Conservation (phyloP, 495 filamentous ascomycete genomes). For the Penicillium macrosclerotiorum region DNA sequence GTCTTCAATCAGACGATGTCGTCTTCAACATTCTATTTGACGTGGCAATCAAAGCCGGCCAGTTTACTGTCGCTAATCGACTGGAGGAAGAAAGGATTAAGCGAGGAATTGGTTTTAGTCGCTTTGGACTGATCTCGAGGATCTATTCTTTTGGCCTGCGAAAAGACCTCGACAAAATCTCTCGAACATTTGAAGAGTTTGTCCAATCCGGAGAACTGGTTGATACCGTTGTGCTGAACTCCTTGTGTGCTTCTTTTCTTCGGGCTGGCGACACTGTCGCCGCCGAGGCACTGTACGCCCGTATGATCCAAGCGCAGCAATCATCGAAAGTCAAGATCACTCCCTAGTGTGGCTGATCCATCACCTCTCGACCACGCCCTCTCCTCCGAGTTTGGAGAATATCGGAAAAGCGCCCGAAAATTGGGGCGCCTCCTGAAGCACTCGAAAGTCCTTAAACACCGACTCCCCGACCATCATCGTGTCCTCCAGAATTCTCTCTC, state of each 20-base stretch:
- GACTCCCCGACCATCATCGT: conserved; percentile 29
- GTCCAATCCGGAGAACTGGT: conserved; percentile 81
- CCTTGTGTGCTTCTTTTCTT: conserved; percentile 75
- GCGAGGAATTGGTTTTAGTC: conserved; percentile 62
- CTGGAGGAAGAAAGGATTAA: conserved; percentile 75
- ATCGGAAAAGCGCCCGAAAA: conserved; percentile 28
- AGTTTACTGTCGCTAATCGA: conserved; percentile 78
- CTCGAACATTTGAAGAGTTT: conserved; percentile 70
- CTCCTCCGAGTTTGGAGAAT: conserved; percentile 27
- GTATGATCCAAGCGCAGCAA: conserved; percentile 62
- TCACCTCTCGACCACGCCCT: conserved; percentile 8
- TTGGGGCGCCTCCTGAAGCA: conserved; percentile 39
- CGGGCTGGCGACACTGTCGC: conserved; percentile 65
- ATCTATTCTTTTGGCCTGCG: conserved; percentile 81
- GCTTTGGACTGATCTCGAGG: conserved; percentile 72
- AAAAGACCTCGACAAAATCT: conserved; percentile 64
- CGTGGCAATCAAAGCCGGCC: conserved; percentile 77
- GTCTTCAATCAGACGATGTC: conserved; percentile 60
- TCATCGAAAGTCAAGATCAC: conserved; percentile 8
- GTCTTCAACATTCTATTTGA: conserved; percentile 94
- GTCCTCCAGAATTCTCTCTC: conserved; percentile 38
- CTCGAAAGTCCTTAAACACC: conserved; percentile 28
- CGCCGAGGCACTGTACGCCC: conserved; percentile 74
- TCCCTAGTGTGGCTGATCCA: background rate
- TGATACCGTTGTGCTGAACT: conserved; percentile 83